Base-by-base conservation (phyloP, 2,329 filamentous ascomycete genomes). In the Magnaporthales sp. region DNA sequence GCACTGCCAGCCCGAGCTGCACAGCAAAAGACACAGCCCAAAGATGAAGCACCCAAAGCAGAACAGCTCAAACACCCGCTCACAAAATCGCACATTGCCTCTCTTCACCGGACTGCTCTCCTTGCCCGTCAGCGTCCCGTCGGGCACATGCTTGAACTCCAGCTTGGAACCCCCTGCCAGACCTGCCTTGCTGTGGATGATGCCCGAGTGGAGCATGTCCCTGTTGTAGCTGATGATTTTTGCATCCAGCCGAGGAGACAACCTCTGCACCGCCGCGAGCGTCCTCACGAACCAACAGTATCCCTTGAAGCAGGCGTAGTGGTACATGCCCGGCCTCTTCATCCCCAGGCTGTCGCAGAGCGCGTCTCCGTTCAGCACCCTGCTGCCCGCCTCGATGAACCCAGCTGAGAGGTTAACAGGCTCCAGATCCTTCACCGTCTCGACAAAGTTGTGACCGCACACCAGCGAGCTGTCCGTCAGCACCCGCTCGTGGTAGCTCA, bases 401-500 rank as follows among this genome's bases (percentile, higher is more conserved):
- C 68, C 70, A 19, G 68, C 72, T 0, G 77, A 78, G 27, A 77
- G 69, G 51, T 77, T 73, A 27, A 78, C 71, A 0, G 77, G 77
- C 0, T 77, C 74, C 2, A 78, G 62, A 60, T 78, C 76, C 51
- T 71, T 73, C n/a, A 80, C 69, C 58, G 73, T 74, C 58, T 78
- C 71, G 24, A 80, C 71, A 58, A 80, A 77, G 68, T 80, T 80
- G 67, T 77, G 73, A 0, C 73, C 75, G 24, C 79, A 73, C 1
- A 75, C 71, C 4, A 70, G 68, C 0, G 76, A 78, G 4, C 74
- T 79, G 6, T 72, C 69, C 0, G 75, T 78, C 19, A 77, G 70
- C 3, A 70, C 67, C 4, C 76, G 70, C 66, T 79, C 77, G 66
- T 77, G 73, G 19, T 75, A 68, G 62, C 73, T 68, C 68, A 77